phyloP scores from a whole-genome alignment of 2,329 filamentous ascomycete species.

The Juglanconis oblonga region DNA sequence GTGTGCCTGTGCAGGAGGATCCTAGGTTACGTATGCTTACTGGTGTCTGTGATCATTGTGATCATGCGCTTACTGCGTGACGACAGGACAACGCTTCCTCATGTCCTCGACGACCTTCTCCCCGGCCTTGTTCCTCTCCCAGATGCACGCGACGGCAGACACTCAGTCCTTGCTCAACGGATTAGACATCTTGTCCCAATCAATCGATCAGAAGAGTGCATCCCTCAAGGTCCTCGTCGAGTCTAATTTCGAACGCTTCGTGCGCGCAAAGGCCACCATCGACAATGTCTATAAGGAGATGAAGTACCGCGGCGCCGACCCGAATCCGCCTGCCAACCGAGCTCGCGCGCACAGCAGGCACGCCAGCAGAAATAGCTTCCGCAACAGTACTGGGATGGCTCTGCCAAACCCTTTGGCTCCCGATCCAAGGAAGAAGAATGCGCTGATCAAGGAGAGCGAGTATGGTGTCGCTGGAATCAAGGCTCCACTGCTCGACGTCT shows the following conservation, averaged over 20 bases:
- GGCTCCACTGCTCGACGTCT: conserved; percentile 80
- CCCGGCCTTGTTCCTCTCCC: conserved; percentile 84
- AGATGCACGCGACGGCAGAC: conserved; percentile 83
- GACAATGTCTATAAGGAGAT: conserved; percentile 99
- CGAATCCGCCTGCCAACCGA: conserved; percentile 35
- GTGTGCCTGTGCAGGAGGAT: conserved; percentile 82
- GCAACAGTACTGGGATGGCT: conserved; percentile 42
- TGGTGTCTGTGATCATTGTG: conserved; percentile 21
- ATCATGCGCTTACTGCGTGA: conserved; percentile 11
- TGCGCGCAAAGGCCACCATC: conserved; percentile 94
- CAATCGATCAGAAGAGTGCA: conserved; percentile 96
- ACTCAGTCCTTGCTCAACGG: conserved; percentile 78
- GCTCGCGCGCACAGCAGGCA: conserved; percentile 59
- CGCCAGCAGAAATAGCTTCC: conserved; percentile 64
- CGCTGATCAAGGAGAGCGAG: conserved; percentile 86
- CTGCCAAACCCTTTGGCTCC: conserved; percentile 36
- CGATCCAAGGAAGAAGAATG: conserved; percentile 78
- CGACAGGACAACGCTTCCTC: conserved; percentile 80
- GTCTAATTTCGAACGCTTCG: conserved; percentile 97
- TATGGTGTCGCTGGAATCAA: conserved; percentile 89
- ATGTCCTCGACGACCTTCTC: conserved; percentile 96
- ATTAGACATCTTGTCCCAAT: conserved; percentile 80
- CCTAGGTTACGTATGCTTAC: conserved; percentile 61
- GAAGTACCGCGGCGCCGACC: conserved; percentile 67
- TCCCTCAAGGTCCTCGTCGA: conserved; percentile 95